Evolutionary conservation across 495 filamentous ascomycete species (phyloP), one percentile per base, ranked within the genome.

Genomic region (Gamarada debralockiae): DNA sequence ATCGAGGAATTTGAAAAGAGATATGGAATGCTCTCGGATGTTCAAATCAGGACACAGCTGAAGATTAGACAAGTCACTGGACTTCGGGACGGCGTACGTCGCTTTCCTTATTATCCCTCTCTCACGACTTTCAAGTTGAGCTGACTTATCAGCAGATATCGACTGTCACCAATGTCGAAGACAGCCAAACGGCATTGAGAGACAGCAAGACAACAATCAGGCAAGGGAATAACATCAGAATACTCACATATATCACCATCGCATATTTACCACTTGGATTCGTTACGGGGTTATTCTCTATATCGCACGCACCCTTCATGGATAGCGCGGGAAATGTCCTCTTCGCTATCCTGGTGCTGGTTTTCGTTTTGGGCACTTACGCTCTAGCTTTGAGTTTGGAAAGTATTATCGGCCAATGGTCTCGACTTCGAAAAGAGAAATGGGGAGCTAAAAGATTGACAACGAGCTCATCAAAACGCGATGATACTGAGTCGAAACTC

Each of bases 171-270:
- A 40, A 51, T 15, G 44, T 52, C 42, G 58, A 55, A 47, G 41
- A 58, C 47, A 18, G 37, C 46, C 27, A 40, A 40, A 25, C 33
- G 37, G 37, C 58, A 3, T 48, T 60, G 9, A 18, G 40, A 37
- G 51, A 59, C 22, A 60, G 51, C 25, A 18, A 38, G 1, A 62
- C 53, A 24, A 55, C 59, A 8, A 57, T 63, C n/a, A 51, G 40
- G 0, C 61, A 64, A 46, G 54, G 54, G 21, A 52, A 53, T 40
- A 64, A 54, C n/a, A 59, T 64, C 31, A 42, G 52, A 12, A 51
- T 61, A 23, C 36, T 64, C 10, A 64, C 61, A 20, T 59, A 53
- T 25, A 47, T 64, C 14, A 64, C 61, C 6, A 64, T 64, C 23
- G 58, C 52, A 17, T 64, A 64, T 20, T 33, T 64, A 15, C 61